A percentile compares a stretch with the other conserved stretches of the same genome.
Evolutionary conservation across 2,329 filamentous ascomycete species (phyloP).

Genomic region (Sclerotinia sclerotiorum): DNA sequence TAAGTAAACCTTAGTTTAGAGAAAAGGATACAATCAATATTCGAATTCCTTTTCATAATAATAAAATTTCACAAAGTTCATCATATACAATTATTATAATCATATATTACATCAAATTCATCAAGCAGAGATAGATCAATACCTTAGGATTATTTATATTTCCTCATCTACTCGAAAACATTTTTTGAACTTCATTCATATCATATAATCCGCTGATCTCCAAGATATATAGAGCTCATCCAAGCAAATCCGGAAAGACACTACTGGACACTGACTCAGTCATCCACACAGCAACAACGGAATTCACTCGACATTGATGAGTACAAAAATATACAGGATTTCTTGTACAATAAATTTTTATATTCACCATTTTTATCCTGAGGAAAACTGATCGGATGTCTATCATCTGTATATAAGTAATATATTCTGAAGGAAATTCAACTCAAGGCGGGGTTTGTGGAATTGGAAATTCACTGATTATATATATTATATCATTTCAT

Average conservation of each 20-base stretch:
- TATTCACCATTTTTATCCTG: background rate
- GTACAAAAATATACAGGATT: background rate
- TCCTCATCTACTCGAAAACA: background rate
- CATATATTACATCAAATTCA: too few relatives aligned
- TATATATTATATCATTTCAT: too few relatives aligned
- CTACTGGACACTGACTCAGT: background rate
- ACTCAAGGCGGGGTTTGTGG: background rate
- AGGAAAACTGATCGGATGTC: background rate
- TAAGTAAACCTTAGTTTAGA: too few relatives aligned
- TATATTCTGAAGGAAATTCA: too few relatives aligned
- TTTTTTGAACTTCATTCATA: background rate
- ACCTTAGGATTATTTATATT: too few relatives aligned
- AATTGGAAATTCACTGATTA: conserved; percentile 3
- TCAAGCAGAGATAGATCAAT: too few relatives aligned
- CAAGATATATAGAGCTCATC: too few relatives aligned
- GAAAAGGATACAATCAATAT: too few relatives aligned
- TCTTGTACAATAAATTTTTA: background rate
- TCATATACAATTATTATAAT: too few relatives aligned
- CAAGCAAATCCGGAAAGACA: background rate
- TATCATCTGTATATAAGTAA: too few relatives aligned
- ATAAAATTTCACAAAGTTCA: too few relatives aligned
- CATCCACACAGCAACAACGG: background rate
- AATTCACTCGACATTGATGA: background rate
- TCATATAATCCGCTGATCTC: background rate
- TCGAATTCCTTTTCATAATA: too few relatives aligned